These are phyloP conservation scores for Luzula sylvatica DNA, from an alignment of 176 grass and related monocot species.

Conservation along the genomic window DNA sequence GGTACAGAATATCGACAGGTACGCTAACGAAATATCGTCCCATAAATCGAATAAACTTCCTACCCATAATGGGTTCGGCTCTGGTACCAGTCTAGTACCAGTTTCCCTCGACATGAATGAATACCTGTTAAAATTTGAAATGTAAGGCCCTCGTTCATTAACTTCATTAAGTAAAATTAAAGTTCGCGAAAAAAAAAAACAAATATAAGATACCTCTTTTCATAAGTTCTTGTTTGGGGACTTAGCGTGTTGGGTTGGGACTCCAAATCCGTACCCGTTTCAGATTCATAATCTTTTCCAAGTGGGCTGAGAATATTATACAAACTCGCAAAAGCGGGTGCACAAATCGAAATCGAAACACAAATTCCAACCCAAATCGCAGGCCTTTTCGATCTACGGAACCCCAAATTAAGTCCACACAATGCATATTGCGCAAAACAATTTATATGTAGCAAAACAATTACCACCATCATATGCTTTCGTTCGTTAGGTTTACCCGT, in stretches of 20 bases:
- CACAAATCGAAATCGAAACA: slow-evolving; percentile 33
- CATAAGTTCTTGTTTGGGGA: no score
- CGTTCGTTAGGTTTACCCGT: slow-evolving; percentile 33
- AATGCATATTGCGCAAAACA: slow-evolving; percentile 52
- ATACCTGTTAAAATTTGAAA: no score
- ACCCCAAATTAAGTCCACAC: slow-evolving; percentile 63
- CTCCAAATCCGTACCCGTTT: no score
- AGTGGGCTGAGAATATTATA: slow-evolving; percentile 65
- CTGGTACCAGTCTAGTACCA: slow-evolving; percentile 27
- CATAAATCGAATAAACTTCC: slow-evolving; percentile 47
- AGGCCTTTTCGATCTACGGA: slow-evolving; percentile 34
- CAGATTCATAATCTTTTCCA: slow-evolving; percentile 32
- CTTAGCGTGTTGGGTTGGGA: no score
- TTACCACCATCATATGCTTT: slow-evolving; percentile 52
- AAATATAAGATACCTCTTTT: no score
- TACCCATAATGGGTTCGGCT: slow-evolving; percentile 45
- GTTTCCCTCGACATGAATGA: slow-evolving; percentile 17
- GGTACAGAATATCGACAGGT: slow-evolving; percentile 52
- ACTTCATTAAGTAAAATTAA: no score
- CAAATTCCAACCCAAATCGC: slow-evolving; percentile 57
- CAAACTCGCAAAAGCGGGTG: slow-evolving; percentile 40
- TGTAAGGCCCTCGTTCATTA: no score
- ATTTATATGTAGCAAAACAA: slow-evolving; percentile 59
- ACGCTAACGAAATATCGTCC: slow-evolving; percentile 52
- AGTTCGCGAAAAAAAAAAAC: no score